A percentile compares a stretch with the other conserved stretches of the same genome.
These are phyloP conservation scores for Fusarium papillatum DNA, from an alignment of 2,329 filamentous ascomycete genomes.

Conservation along the genomic window DNA sequence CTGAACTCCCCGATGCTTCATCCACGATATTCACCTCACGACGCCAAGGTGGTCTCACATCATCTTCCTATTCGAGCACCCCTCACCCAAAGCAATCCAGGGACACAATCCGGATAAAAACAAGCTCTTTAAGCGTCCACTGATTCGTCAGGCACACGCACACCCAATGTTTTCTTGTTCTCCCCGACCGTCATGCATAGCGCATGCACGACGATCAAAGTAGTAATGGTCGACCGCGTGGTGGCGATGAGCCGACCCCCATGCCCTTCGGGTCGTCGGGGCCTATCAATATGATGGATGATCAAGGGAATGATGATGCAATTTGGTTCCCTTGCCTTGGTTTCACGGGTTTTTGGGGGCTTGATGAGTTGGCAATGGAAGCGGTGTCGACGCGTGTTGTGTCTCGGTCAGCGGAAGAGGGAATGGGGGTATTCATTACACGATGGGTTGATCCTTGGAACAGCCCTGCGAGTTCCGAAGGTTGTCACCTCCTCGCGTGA, in stretches of 20 bases:
- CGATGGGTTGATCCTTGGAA: not conserved
- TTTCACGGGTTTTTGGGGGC: slow-evolving; percentile 12
- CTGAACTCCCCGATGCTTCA: not conserved
- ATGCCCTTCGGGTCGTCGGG: slow-evolving; percentile 38
- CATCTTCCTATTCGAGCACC: not conserved
- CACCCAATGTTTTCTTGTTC: slow-evolving; percentile 24
- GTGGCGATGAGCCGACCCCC: slow-evolving; percentile 37
- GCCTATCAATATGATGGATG: slow-evolving; percentile 24
- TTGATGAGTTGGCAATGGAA: slow-evolving; percentile 6
- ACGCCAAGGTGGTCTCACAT: not conserved
- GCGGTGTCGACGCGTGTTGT: not conserved
- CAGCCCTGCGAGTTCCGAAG: slow-evolving; percentile 37
- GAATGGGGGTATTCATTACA: not conserved
- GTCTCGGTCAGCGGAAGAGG: not conserved
- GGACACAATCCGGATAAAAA: slow-evolving; percentile 6
- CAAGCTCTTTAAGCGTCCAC: slow-evolving; percentile 21
- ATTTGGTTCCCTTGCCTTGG: not conserved
- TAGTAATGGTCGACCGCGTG: slow-evolving; percentile 36
- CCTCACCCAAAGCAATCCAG: not conserved
- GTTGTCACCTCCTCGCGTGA: slow-evolving; percentile 17
- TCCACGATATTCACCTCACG: not conserved
- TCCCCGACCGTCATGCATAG: slow-evolving; percentile 33
- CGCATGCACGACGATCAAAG: slow-evolving; percentile 33
- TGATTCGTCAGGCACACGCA: slow-evolving; percentile 21
- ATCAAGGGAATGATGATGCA: slow-evolving; percentile 33